Base-by-base conservation (phyloP, 2,329 filamentous ascomycete genomes). In the Diaporthe vaccinii region DNA sequence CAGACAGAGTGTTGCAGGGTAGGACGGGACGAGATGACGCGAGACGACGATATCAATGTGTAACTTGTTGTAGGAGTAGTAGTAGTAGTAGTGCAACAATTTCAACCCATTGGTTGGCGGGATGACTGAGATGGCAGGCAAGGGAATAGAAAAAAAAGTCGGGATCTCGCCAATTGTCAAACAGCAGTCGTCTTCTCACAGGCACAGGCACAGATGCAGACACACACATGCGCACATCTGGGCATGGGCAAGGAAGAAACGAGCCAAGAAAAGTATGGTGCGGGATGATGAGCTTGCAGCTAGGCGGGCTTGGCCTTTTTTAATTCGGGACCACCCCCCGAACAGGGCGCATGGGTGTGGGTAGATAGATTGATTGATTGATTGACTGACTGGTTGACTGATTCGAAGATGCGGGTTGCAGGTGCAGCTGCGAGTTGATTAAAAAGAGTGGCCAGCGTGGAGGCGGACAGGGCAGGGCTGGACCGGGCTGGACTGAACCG, bases 241-340 rank as follows among this genome's bases (percentile, higher is more conserved):
- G 46, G 46, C 22, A 53, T 53, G 65, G 46, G 65, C 65, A 12
- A 41, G 49, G 65, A 44, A 53, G 41, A 41, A 53, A 72, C 44
- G 41, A 72, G 70, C 58, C 70, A 72, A 62, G 70, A 72, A 72
- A 51, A 41, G 34, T 61, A 62, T 49, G 34, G 44, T 72, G 57
- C 57, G 70, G 70, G 70, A 62, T 62, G 55, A 53, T 72, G 31
- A 55, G 58, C 71, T 61, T 61, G 58, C 49, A 73, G 59, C 58
- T 73, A 73, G 49, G 71, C 71, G 36, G 71, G 49, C 71, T 73
- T 65, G 71, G 71, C 71, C 46, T 55, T 73, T 73, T 57, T 69
- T 6, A 69, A 69, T 69, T 55, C 65, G 65, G 65, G 65, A 69
- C 65, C 34, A 41, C 65, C 65, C 65, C 65, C 65, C 65, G 46